Base-by-base conservation (phyloP, 257 asterid genomes). In the Paulownia fortunei region DNA sequence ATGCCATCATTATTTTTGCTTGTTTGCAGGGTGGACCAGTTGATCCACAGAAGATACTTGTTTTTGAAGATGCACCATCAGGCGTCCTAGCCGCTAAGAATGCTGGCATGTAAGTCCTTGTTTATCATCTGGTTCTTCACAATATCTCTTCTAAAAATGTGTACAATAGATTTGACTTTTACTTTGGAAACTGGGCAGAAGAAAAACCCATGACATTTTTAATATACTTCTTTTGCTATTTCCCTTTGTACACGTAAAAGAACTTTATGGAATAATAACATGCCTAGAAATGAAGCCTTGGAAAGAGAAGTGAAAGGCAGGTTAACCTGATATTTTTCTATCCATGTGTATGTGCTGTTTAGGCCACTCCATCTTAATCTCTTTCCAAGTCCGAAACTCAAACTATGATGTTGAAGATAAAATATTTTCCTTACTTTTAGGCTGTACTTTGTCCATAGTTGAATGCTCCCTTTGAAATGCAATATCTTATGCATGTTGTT, bases 61-160 rank as follows among this genome's bases (percentile, higher is more conserved):
- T 95, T 72, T 95, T 95, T 75, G 99, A 95, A 86, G 99, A 95
- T 86, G 97, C 98, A 16, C 98, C 98, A 32, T 79, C 93, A 15
- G 99, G 98, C 39, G 94, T 92, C 82, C 91, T 73, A 52, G 98
- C 97, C 81, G 99, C 99, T 37, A 95, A 90, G 86, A 95, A 90
- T 83, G 97, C 95, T 78, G 94, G 93, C 79, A 93, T 93, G 98
- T 93, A 85, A 82, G 99, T 85, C 70, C 64, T 62, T 79, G 49
- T 59, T 67, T 8, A 62, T 68, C 42, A 46, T 66, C 66, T 26
- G 46, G 16, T 21, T 47, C 68, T 72, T 47, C 49, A 23, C 51
- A 27, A 13, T 49, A 4, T 46, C 39, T 30, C 21, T 12, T 72
- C 46, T 54, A 4, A 51, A 58, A 68, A 21, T 30, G 21, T 47